These are phyloP conservation scores for Cystoderma amianthinum DNA, from an alignment of 768 basidiomycete species.

Conservation along the genomic window DNA sequence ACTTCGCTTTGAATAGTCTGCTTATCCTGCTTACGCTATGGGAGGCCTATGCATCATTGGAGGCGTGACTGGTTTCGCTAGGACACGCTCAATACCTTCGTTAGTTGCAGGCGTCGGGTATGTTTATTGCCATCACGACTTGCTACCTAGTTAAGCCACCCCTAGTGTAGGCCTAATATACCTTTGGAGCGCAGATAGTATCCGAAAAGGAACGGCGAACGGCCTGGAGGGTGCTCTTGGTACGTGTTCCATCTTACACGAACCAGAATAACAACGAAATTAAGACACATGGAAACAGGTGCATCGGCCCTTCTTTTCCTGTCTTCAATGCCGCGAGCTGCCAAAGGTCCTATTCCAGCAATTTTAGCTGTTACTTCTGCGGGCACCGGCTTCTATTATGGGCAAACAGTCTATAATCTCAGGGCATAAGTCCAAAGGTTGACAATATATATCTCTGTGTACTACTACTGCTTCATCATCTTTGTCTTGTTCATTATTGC, in stretches of 20 bases:
- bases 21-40: constrained; percentile 75
- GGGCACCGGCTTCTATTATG: constrained; percentile 61
- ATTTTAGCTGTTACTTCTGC: constrained; percentile 57
- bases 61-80: constrained; percentile 64
- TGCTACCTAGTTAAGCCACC: constrained; percentile 22
- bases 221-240: constrained; percentile 80
- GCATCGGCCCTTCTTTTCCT: constrained; percentile 71
- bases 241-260: constrained; percentile 19
- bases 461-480: too few relatives aligned
- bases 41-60: constrained; percentile 73
- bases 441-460: not conserved
- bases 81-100: constrained; percentile 75
- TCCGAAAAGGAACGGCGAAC: constrained; percentile 64
- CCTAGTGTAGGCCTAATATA: constrained; percentile 23
- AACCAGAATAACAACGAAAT: not conserved
- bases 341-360: constrained; percentile 70
- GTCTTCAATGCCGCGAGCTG: constrained; percentile 65
- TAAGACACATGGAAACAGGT: constrained; percentile 29
- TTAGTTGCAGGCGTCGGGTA: constrained; percentile 78
- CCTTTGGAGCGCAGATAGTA: constrained; percentile 71
- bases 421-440: constrained; percentile 13
- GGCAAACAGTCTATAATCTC: constrained; percentile 43
- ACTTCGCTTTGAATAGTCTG: constrained; percentile 43
- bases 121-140: constrained; percentile 18
- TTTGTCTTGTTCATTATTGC: too few relatives aligned